phyloP scores from a whole-genome alignment of 2,329 filamentous ascomycete genomes.

The Diaporthe citriasiana region DNA sequence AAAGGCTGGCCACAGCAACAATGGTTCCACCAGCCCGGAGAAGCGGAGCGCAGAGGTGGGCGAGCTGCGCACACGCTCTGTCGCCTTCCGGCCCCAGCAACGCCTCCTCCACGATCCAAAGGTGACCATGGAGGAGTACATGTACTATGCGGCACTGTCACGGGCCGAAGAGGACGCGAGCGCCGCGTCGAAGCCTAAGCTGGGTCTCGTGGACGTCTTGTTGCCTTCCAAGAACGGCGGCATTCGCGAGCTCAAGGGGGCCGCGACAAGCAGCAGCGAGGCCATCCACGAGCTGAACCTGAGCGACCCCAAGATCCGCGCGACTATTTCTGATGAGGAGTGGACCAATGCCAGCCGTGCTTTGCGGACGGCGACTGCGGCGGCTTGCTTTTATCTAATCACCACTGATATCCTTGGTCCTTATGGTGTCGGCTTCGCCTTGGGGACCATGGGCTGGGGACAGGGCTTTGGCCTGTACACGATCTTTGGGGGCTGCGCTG shows the following conservation, averaged over 20 bases:
- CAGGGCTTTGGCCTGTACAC: slow-evolving; percentile 60
- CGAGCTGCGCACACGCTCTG: slow-evolving; percentile 9
- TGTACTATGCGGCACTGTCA: slow-evolving; percentile 40
- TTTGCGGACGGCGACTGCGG: slow-evolving; percentile 58
- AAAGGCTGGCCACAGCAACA: slow-evolving; percentile 8
- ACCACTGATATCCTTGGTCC: slow-evolving; percentile 61
- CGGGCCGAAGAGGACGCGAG: slow-evolving; percentile 37
- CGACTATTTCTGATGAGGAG: slow-evolving; percentile 37
- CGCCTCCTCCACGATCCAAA: slow-evolving; percentile 39
- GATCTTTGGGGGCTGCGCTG: slow-evolving; percentile 54
- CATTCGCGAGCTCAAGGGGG: slow-evolving; percentile 31
- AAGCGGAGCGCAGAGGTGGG: slow-evolving; percentile 27
- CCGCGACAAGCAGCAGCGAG: slow-evolving; percentile 14
- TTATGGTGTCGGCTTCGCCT: slow-evolving; percentile 52
- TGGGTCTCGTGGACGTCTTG: slow-evolving; percentile 36
- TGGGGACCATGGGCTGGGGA: slow-evolving; percentile 47
- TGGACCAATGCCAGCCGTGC: slow-evolving; percentile 50
- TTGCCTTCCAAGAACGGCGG: slow-evolving; percentile 33
- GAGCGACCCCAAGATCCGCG: slow-evolving; percentile 36
- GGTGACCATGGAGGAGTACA: slow-evolving; percentile 41
- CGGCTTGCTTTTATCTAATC: slow-evolving; percentile 61
- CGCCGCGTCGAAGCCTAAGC: slow-evolving; percentile 3
- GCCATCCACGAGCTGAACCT: slow-evolving; percentile 39
- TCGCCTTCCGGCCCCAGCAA: slow-evolving; percentile 36
- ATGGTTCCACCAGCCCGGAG: slow-evolving; percentile 5